Percentiles rank a stretch among this genome's conserved stretches.
Conservation (phyloP, 192 early-diverging fungal genomes). For the Coemansia sp. region DNA sequence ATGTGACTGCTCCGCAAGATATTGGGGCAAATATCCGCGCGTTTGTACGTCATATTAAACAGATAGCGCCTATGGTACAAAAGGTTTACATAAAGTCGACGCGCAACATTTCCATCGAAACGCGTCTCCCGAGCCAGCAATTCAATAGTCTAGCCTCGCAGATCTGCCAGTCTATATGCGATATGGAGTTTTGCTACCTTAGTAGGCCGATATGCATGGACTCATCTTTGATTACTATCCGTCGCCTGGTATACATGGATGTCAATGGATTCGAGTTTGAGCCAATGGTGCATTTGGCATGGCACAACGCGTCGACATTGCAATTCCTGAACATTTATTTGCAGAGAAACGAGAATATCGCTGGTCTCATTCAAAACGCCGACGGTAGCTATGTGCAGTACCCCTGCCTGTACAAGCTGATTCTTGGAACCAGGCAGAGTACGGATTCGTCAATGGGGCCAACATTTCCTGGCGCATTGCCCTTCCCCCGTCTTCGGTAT, state of each 20-base stretch:
- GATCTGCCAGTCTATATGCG: background rate
- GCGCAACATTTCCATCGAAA: too few relatives aligned
- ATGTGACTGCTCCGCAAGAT: background rate
- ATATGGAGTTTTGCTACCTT: background rate
- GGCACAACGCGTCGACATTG: background rate
- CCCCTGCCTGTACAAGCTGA: background rate
- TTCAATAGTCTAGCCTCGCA: background rate
- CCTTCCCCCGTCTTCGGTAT: background rate
- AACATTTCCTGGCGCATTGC: background rate
- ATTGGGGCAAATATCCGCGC: too few relatives aligned
- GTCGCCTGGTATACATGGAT: background rate
- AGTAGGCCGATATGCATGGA: background rate
- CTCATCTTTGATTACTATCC: background rate
- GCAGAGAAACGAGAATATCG: background rate
- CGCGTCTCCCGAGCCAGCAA: too few relatives aligned
- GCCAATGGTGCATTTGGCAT: background rate
- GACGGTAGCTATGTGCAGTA: background rate
- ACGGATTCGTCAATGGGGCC: too few relatives aligned
- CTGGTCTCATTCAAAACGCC: background rate
- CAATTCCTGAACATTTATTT: background rate
- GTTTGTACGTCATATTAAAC: too few relatives aligned
- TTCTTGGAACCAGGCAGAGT: too few relatives aligned
- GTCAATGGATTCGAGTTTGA: background rate
- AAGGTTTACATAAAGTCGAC: too few relatives aligned
- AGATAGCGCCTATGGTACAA: too few relatives aligned